Percentiles rank a stretch among this genome's conserved stretches.
phyloP scores from a whole-genome alignment of 2,329 filamentous ascomycete species.

The Sporothrix protearum region DNA sequence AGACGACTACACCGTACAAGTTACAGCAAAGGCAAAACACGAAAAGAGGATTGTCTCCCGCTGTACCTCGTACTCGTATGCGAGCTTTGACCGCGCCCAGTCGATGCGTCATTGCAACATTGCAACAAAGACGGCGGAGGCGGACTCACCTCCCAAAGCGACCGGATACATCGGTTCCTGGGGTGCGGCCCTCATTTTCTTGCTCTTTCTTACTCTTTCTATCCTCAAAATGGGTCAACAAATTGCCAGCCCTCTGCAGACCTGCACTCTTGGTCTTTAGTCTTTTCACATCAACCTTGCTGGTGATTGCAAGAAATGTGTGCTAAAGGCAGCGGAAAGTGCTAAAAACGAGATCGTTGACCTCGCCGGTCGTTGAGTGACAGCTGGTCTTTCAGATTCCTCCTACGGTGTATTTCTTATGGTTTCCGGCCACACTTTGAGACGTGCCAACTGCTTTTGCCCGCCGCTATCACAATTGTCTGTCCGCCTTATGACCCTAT shows the following conservation, averaged over 20 bases:
- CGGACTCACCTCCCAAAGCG: not conserved
- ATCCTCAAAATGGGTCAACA: not conserved
- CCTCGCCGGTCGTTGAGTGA: not conserved
- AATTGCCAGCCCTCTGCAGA: not conserved
- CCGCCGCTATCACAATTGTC: not conserved
- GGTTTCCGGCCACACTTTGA: not conserved
- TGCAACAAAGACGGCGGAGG: not conserved
- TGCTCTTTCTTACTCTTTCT: too few species aligned
- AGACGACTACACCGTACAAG: too few species aligned
- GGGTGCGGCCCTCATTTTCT: not conserved
- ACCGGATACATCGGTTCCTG: not conserved
- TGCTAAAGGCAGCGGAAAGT: not conserved
- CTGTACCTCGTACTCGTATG: too few species aligned
- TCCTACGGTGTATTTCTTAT: not conserved
- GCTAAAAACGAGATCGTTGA: not conserved
- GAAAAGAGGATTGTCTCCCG: not conserved
- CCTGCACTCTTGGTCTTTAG: too few species aligned
- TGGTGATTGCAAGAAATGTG: not conserved
- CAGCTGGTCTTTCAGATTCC: not conserved
- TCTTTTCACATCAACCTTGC: not conserved
- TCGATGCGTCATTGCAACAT: not conserved
- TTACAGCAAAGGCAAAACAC: not conserved
- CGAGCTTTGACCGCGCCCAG: not conserved
- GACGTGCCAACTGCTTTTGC: not conserved
- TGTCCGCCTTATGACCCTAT: slow-evolving; percentile 1